Conservation (phyloP, 2,329 filamentous ascomycete genomes). For the Fusarium xyrophilum region DNA sequence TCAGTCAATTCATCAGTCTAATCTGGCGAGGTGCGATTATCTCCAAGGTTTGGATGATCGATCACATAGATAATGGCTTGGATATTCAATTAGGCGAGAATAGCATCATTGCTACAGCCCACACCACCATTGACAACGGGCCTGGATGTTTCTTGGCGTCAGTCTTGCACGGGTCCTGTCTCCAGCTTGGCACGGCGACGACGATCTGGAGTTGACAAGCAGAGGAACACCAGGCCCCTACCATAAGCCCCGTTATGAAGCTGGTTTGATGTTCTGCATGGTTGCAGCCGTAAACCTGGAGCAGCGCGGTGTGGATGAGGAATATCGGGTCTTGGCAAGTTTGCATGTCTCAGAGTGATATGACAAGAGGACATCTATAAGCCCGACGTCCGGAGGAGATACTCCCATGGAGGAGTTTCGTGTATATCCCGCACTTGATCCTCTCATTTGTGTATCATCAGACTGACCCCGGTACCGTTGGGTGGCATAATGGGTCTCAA, state of each 20-base stretch:
- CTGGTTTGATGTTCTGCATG: conserved; percentile 29
- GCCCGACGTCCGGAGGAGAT: conserved; percentile 9
- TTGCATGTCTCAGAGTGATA: conserved; percentile 31
- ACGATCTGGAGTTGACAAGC: conserved; percentile 18
- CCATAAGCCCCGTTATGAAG: conserved; percentile 10
- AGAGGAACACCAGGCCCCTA: conserved; percentile 11
- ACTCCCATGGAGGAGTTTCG: conserved; percentile 15
- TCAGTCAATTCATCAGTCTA: not conserved
- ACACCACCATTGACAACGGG: conserved; percentile 24
- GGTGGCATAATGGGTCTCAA: conserved; percentile 13
- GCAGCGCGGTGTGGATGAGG: conserved; percentile 15
- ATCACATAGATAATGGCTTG: not conserved
- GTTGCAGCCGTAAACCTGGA: conserved; percentile 32
- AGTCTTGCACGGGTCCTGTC: conserved; percentile 10
- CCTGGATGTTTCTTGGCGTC: conserved; percentile 25
- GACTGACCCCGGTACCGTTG: conserved; percentile 17
- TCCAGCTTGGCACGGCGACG: conserved; percentile 3
- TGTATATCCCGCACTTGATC: conserved; percentile 25
- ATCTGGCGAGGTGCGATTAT: not conserved
- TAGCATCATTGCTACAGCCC: conserved; percentile 10
- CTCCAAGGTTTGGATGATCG: not conserved
- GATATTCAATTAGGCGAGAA: not conserved
- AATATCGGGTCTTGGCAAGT: conserved; percentile 30
- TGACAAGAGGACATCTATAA: conserved; percentile 17
- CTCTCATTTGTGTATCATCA: conserved; percentile 21